phyloP scores from a whole-genome alignment of 495 filamentous ascomycete species.

The Geopyxis carbonaria region DNA sequence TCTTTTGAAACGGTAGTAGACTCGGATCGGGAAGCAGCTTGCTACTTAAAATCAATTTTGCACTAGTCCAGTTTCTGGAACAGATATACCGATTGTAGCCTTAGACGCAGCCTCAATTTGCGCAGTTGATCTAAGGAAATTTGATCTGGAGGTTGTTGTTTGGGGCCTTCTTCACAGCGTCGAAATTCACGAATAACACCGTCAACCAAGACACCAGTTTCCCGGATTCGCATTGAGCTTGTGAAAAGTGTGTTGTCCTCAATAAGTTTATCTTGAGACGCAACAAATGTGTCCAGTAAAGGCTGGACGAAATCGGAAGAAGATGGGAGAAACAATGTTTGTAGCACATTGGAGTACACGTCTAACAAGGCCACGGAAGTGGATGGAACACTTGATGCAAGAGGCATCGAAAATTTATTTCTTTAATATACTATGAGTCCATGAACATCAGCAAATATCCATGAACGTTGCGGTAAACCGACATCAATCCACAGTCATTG shows the following conservation, averaged over 20 bases:
- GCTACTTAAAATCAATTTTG: background rate
- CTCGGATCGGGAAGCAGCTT: background rate
- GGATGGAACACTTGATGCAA: too few species aligned
- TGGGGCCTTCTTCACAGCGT: background rate
- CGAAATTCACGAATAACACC: constrained; percentile 8
- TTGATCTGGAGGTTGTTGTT: background rate
- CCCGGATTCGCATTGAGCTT: constrained; percentile 7
- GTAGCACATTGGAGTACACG: constrained; percentile 4
- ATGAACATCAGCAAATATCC: too few species aligned
- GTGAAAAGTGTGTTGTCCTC: constrained; percentile 16
- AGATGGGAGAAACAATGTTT: constrained; percentile 12
- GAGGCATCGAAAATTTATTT: too few species aligned
- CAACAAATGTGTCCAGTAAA: constrained; percentile 13
- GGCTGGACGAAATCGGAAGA: constrained; percentile 16
- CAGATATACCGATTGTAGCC: constrained; percentile 15
- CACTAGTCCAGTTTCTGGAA: too few species aligned
- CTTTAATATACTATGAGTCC: too few species aligned
- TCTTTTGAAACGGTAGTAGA: constrained; percentile 2
- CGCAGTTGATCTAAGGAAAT: constrained; percentile 10
- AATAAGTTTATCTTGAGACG: constrained; percentile 15
- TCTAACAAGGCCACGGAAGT: constrained; percentile 3
- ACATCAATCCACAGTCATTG: background rate
- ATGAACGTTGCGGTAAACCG: too few species aligned
- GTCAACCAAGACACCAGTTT: constrained; percentile 19
- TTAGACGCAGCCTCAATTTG: constrained; percentile 10